Evolutionary conservation across 1,139 yeast genomes (phyloP), one percentile per base, ranked within the genome.

Genomic region (Yamadazyma epiphylla): DNA sequence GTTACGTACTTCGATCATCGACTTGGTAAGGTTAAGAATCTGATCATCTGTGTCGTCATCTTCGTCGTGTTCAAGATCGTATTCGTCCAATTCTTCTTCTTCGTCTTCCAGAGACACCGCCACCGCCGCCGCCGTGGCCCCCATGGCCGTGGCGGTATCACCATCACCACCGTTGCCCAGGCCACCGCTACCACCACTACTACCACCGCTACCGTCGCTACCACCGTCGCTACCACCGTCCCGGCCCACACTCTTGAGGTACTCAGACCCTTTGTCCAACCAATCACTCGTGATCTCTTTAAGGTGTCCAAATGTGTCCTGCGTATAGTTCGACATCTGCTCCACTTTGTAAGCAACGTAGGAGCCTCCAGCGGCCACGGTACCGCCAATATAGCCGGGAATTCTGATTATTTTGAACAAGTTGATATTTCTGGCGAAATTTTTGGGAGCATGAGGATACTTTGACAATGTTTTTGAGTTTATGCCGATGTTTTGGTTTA

Each of bases 1-100:
- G 31, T 80, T 75, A 50, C 97, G 70, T 36, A 94, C 89, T 53
- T 94, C 98, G 48, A 94, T 94, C 98, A 94, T 94, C 56, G 87
- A 95, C 43, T 88, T 77, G 7, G 97, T 91, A 39, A 91, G 60
- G 39, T 83, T 80, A 55, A 91, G 64, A 81, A 91, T 91, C 36
- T 81, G 85, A 43, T 79, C 82, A 39, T 78, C 78, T 2, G 87
- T 75, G 31, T 64, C 72, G 31, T 60, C 68, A 25, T 60, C 52
- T 21, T 64, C 62, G 4, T 53, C 61, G n/a, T 55, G 64, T 5
- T 58, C 63, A 3, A 53, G 58, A 0, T 55, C 61, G 2, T 46
- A 52, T 3, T 48, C 56, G 5, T 43, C 41, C 2, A 39, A 46
- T 4, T 37, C 43, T 5, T 41, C 41, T 1, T 28, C 39, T 5